phyloP scores from a whole-genome alignment of 179 eudicot genomes.

The Heliamphora pulchella region DNA sequence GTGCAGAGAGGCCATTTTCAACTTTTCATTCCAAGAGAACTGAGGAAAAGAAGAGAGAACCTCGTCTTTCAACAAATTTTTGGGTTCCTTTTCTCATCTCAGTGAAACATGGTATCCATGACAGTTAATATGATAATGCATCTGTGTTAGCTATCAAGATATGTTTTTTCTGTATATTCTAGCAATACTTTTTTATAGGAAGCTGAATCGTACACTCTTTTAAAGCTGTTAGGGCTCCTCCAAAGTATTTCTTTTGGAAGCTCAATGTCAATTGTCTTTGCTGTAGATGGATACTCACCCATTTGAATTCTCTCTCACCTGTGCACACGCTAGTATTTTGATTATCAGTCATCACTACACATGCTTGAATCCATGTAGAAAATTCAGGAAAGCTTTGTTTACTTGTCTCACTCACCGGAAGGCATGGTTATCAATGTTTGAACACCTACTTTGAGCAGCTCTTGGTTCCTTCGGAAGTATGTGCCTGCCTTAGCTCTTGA shows the following conservation, averaged over 20 bases:
- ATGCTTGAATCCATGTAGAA: neutral
- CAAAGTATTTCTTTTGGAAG: constrained; percentile 26
- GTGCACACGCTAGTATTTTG: neutral
- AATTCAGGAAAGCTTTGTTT: neutral
- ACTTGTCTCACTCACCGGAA: constrained; percentile 23
- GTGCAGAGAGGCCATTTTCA: neutral
- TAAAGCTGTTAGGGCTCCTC: constrained; percentile 28
- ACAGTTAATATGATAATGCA: neutral
- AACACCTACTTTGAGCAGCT: constrained; percentile 22
- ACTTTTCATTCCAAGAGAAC: neutral
- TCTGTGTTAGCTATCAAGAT: neutral
- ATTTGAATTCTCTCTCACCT: constrained; percentile 24
- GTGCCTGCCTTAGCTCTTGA: constrained; percentile 23
- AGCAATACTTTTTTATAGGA: neutral
- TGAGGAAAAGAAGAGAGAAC: neutral
- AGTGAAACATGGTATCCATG: neutral
- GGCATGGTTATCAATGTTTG: constrained; percentile 27
- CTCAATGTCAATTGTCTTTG: constrained; percentile 21
- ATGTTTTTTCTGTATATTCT: neutral
- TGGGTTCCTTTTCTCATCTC: neutral
- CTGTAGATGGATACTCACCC: constrained; percentile 26
- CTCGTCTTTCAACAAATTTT: neutral
- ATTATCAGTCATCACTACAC: neutral
- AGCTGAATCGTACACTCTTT: constrained; percentile 25
- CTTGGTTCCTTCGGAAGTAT: constrained; percentile 19